phyloP scores from a whole-genome alignment of 2,329 filamentous ascomycete genomes.

The Neofusicoccum sp. region DNA sequence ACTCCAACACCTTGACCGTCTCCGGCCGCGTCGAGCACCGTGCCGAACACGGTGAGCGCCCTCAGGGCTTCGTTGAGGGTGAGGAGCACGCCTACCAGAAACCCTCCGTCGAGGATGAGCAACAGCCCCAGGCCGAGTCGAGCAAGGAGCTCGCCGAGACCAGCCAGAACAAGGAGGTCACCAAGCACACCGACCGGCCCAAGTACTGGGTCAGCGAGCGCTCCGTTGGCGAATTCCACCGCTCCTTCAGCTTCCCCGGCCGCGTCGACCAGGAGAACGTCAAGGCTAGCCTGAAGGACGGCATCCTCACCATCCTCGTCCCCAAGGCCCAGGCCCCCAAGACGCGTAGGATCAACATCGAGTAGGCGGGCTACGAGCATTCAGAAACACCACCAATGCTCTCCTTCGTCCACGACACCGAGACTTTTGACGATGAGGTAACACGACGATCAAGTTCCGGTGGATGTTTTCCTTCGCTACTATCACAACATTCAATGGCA shows the following conservation, averaged over 20 bases:
- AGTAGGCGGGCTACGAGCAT: constrained; percentile 38
- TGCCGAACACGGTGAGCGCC: constrained; percentile 56
- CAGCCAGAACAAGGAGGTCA: constrained; percentile 37
- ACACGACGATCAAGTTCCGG: background rate
- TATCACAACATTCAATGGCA: background rate
- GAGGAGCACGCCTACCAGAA: constrained; percentile 38
- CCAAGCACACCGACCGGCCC: constrained; percentile 40
- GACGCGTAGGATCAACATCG: constrained; percentile 55
- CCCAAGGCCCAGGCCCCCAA: constrained; percentile 54
- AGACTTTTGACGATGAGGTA: background rate
- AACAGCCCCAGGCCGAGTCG: constrained; percentile 24
- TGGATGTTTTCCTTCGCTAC: background rate
- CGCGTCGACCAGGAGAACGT: constrained; percentile 60
- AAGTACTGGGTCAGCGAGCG: constrained; percentile 71
- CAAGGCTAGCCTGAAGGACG: constrained; percentile 60
- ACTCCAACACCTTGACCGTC: constrained; percentile 69
- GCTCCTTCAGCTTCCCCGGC: constrained; percentile 58
- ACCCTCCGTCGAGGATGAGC: constrained; percentile 66
- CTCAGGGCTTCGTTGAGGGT: constrained; percentile 49
- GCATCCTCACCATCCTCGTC: constrained; percentile 56
- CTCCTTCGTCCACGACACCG: background rate
- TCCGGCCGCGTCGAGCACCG: constrained; percentile 67
- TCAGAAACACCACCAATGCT: background rate
- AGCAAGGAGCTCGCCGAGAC: constrained; percentile 28
- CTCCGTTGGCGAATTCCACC: constrained; percentile 58